Evolutionary conservation across 768 basidiomycete species (phyloP).

Genomic region (Mycena maculata): DNA sequence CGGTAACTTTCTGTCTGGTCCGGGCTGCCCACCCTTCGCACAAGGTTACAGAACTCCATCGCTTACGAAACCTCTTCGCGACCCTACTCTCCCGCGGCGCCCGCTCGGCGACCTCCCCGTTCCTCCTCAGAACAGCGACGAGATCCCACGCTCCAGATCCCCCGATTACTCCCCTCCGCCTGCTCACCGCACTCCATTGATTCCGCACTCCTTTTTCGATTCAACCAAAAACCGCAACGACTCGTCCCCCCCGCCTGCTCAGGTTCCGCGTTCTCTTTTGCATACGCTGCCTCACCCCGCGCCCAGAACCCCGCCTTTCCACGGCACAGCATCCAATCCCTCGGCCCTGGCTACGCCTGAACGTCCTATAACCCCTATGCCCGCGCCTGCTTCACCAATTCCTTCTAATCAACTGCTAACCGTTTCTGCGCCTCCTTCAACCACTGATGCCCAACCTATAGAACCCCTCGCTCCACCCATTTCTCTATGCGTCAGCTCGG

Average conservation of each 20-base stretch:
- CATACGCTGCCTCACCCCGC: background rate
- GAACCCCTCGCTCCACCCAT: too few relatives aligned
- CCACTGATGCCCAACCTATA: background rate
- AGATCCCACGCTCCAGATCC: background rate
- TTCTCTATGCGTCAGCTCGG: too few relatives aligned
- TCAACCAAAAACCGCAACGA: too few relatives aligned
- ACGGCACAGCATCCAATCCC: background rate
- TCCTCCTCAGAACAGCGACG: constrained; percentile 2
- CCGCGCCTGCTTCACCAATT: background rate
- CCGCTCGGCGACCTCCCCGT: constrained; percentile 35
- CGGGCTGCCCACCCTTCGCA: background rate
- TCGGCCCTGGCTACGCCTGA: background rate
- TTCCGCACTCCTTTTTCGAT: constrained; percentile 3
- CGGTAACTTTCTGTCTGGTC: constrained; percentile 12
- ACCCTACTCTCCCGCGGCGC: constrained; percentile 30
- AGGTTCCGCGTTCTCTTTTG: too few relatives aligned
- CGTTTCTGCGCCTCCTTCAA: background rate
- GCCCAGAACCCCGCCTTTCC: constrained; percentile 8
- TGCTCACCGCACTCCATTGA: background rate
- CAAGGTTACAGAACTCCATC: constrained; percentile 10
- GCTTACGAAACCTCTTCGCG: constrained; percentile 1
- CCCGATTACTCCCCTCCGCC: background rate
- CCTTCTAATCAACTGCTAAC: background rate
- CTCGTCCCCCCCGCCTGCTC: too few relatives aligned
- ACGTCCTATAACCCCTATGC: background rate